A percentile compares a stretch with the other conserved stretches of the same genome.
Evolutionary conservation across 257 asterid species (phyloP).

Genomic region (Jasminum sambac): DNA sequence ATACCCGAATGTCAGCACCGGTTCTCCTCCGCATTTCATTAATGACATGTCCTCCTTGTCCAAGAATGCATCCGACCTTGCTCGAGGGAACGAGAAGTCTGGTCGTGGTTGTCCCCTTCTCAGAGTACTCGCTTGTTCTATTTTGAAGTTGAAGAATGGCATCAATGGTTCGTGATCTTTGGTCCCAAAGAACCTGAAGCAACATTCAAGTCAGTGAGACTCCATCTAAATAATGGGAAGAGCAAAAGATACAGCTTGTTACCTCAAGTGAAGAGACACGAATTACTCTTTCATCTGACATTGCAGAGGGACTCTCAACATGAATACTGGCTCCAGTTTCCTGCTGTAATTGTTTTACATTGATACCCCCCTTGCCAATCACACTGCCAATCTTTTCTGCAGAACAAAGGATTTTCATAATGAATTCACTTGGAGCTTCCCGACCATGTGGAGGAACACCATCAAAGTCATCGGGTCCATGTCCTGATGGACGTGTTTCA

Average conservation of each 20-base stretch:
- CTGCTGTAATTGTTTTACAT: conserved; percentile 63
- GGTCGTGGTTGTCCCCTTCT: conserved; percentile 63
- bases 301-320: conserved; percentile 51
- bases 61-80: conserved; percentile 89
- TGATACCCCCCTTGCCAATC: conserved; percentile 80
- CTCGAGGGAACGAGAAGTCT: conserved; percentile 76
- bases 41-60: conserved; percentile 80
- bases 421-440: conserved; percentile 60
- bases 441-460: conserved; percentile 41
- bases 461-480: conserved; percentile 46
- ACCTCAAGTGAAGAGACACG: conserved; percentile 72
- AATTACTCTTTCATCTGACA: conserved; percentile 71
- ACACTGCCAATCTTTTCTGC: conserved; percentile 76
- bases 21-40: conserved; percentile 92
- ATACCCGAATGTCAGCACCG: conserved; percentile 74
- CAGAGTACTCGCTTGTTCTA: conserved; percentile 60
- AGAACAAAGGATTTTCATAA: conserved; percentile 67
- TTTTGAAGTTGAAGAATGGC: conserved; percentile 80
- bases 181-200: conserved; percentile 57
- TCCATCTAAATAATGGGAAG: conserved; percentile 15
- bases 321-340: conserved; percentile 72
- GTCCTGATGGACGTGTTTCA: conserved; percentile 46
- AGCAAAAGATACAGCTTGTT: conserved; percentile 26
- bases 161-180: conserved; percentile 67
- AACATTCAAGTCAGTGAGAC: conserved; percentile 36